Evolutionary conservation across 805 yeast genomes (phyloP).

Genomic region (Komagataella mondaviorum): DNA sequence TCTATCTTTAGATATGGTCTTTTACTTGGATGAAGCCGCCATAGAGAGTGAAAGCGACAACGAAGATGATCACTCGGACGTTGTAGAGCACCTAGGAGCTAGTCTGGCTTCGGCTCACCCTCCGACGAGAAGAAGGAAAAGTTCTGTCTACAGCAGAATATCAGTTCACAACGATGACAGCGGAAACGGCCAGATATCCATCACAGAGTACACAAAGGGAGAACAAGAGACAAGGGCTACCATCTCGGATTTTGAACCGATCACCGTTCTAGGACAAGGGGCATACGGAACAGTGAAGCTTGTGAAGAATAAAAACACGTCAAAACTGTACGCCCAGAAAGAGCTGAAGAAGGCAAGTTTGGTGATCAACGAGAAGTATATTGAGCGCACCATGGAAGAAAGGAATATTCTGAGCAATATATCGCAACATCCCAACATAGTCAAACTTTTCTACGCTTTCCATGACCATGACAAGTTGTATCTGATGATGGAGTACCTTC

Average conservation of each 20-base stretch:
- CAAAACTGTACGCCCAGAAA: conserved; percentile 71
- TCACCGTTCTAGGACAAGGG: conserved; percentile 75
- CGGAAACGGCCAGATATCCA: not conserved
- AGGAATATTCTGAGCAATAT: conserved; percentile 58
- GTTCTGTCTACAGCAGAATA: not conserved
- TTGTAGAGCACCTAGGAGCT: not conserved
- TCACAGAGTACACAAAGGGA: not conserved
- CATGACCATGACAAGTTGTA: conserved; percentile 73
- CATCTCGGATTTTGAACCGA: conserved; percentile 51
- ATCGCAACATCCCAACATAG: conserved; percentile 58
- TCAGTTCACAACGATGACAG: not conserved
- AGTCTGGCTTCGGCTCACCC: not conserved
- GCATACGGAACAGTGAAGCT: conserved; percentile 80
- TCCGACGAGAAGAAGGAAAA: not conserved
- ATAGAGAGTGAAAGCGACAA: not conserved
- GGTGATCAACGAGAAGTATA: conserved; percentile 38
- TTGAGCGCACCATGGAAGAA: conserved; percentile 74
- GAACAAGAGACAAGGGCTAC: not conserved
- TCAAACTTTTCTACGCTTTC: conserved; percentile 67
- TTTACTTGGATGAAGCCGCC: not conserved
- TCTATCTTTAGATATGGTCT: not conserved
- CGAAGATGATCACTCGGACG: not conserved
- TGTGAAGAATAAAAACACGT: conserved; percentile 51
- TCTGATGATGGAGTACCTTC: conserved; percentile 64
- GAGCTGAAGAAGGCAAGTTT: conserved; percentile 75